phyloP scores from a whole-genome alignment of 2,329 filamentous ascomycete genomes.

The Plectosphaerella cucumerina region DNA sequence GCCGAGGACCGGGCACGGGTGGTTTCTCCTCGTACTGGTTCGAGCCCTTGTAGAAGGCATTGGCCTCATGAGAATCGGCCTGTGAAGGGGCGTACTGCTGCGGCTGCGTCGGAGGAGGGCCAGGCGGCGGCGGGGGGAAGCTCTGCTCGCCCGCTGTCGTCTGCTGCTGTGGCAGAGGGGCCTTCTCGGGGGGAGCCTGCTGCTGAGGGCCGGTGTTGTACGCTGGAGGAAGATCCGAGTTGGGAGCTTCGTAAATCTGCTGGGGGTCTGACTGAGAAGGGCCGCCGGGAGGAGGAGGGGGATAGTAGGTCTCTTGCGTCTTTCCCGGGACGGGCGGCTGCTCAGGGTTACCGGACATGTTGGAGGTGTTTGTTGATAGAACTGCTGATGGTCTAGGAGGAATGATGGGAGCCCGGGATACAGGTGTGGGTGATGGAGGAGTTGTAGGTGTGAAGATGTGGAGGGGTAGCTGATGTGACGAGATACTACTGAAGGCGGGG shows the following conservation, averaged over 20 bases:
- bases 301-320: neutral
- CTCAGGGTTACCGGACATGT: slow-evolving; percentile 8
- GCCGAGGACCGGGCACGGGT: slow-evolving; percentile 1
- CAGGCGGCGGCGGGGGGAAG: slow-evolving; percentile 11
- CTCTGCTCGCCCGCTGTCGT: slow-evolving; percentile 4
- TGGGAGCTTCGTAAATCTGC: neutral
- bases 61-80: neutral
- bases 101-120: slow-evolving; percentile 1
- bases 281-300: neutral
- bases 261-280: neutral
- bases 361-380: neutral
- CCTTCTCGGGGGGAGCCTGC: neutral
- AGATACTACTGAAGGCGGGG: neutral
- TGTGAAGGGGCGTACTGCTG: neutral
- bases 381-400: neutral
- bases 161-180: slow-evolving; percentile 1
- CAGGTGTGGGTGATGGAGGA: neutral
- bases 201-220: neutral
- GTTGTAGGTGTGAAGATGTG: no score
- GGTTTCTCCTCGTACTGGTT: neutral
- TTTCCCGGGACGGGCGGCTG: slow-evolving; percentile 8
- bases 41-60: slow-evolving; percentile 1
- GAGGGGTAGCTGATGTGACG: no score
- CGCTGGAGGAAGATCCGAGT: neutral
- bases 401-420: neutral